Percentiles rank a stretch among this genome's conserved stretches.
These are phyloP conservation scores for Phytophthora quininea DNA, from an alignment of 352 stramenopile species.

Conservation along the genomic window DNA sequence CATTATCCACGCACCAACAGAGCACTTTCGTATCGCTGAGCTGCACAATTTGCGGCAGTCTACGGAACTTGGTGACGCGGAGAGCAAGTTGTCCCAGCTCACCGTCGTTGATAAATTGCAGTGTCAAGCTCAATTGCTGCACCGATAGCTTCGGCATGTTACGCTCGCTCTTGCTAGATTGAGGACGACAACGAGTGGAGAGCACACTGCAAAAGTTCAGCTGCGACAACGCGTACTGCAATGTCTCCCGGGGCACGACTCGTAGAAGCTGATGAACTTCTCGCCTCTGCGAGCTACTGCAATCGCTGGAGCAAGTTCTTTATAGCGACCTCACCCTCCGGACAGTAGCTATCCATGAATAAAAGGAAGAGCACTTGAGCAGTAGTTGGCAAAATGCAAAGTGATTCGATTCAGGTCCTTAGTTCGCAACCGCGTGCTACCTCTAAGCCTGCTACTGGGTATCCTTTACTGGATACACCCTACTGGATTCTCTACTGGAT, in stretches of 20 bases:
- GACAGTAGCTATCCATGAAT: conserved; percentile 89
- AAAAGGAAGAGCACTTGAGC: too few relatives aligned
- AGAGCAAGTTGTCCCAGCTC: conserved; percentile 68
- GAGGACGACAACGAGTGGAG: conserved; percentile 26
- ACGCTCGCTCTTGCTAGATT: conserved; percentile 17
- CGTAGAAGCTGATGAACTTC: conserved; percentile 84
- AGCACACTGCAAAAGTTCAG: conserved; percentile 73
- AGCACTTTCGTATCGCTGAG: too few relatives aligned
- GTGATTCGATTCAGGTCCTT: too few relatives aligned
- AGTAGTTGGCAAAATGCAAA: too few relatives aligned
- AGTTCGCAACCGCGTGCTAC: too few relatives aligned
- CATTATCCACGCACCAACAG: too few relatives aligned
- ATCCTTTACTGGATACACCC: too few relatives aligned
- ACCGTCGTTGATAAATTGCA: conserved; percentile 54
- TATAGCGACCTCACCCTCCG: conserved; percentile 48
- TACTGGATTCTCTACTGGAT: too few relatives aligned
- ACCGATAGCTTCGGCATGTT: conserved; percentile 18
- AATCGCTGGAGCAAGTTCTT: conserved; percentile 80
- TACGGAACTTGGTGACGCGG: conserved; percentile 36
- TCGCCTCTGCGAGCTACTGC: conserved; percentile 87
- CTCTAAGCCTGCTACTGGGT: too few relatives aligned
- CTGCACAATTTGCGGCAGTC: too few relatives aligned
- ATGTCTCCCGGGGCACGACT: conserved; percentile 83
- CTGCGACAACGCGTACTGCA: conserved; percentile 76
- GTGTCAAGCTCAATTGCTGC: conserved; percentile 39